Base-by-base conservation (phyloP, 1,284 basidiomycete genomes). In the Puccinia novopanici region DNA sequence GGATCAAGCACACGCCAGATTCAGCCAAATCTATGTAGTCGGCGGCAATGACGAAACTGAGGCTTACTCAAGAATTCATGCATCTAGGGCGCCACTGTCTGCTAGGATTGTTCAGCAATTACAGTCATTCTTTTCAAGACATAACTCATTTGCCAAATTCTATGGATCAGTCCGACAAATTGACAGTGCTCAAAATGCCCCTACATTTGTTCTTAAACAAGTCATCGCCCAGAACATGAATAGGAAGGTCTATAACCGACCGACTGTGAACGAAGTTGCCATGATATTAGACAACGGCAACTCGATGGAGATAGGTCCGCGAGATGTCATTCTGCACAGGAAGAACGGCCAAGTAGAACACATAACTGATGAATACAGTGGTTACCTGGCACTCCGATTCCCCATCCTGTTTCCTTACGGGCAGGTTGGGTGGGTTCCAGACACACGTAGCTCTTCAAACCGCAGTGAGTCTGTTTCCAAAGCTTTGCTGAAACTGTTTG, bases 1-100 rank as follows among this genome's bases (percentile, higher is more conserved):
- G 0, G 17, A 42, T 10, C 61, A 59, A 3, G 3, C 9, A 9
- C 3, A 10, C 15, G 42, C 75, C 2, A 24, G 9, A 1, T 77
- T 68, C 55, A 4, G 59, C 3, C 75, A 77, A 37, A 67, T 77
- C 22, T 77, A 67, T n/a, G 75, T 77, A 0, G 37, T 65, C 2
- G 74, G 74, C 1, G 59, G 59, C 22, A 34, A 50, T 22, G 59
- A 50, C 24, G 42, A 50, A 10, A 19, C 13, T 6, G 59, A 75
- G 34, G 59, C 59, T 2, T 10, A 48, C 0, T 8, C 30, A 4
- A 1, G 45, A 15, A 45, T 45, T 15, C 6, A 45, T 24, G 34
- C 50, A 22, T 12, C 45, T 6, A 45, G 48, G 19, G n/a, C 40
- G 0, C 3, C 19, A 30, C 13, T 65, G 8, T 17, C 24, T n/a